Evolutionary conservation across 129 eudicot species (phyloP).

Genomic region (Logfia minima): DNA sequence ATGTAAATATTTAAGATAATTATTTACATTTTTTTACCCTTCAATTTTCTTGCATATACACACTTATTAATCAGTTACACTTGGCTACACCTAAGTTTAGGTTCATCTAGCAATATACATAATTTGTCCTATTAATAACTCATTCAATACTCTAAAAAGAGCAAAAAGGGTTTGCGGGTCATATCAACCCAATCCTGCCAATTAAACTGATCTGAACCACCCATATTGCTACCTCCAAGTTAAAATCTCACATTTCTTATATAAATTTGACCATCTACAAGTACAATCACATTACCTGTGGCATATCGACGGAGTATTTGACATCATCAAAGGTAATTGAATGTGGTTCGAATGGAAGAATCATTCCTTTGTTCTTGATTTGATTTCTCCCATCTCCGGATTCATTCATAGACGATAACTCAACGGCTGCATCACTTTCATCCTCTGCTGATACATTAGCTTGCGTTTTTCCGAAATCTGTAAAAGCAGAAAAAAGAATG

Average conservation of each 20-base stretch:
- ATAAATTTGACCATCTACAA: too few relatives aligned
- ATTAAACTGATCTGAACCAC: not conserved
- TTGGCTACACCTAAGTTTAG: too few relatives aligned
- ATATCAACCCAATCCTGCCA: not conserved
- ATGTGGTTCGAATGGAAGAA: conserved; percentile 84
- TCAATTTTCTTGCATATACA: too few relatives aligned
- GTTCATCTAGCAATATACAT: too few relatives aligned
- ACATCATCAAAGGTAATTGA: conserved; percentile 76
- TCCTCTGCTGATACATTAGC: conserved; percentile 38
- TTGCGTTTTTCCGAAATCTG: conserved; percentile 68
- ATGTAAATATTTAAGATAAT: too few relatives aligned
- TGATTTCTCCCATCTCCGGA: conserved; percentile 17
- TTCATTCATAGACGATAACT: conserved; percentile 27
- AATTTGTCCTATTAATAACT: too few relatives aligned
- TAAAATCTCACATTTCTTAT: too few relatives aligned
- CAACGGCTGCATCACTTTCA: conserved; percentile 29
- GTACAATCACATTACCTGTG: conserved; percentile 39
- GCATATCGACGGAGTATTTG: conserved; percentile 89
- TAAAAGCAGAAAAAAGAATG: not conserved
- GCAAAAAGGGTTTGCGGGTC: too few relatives aligned
- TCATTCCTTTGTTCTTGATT: conserved; percentile 53
- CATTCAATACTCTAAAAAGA: too few relatives aligned
- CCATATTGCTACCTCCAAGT: not conserved
- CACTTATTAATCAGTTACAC: too few relatives aligned
- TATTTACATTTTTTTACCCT: too few relatives aligned